Evolutionary conservation across 2,329 filamentous ascomycete genomes (phyloP), one percentile per base, ranked within the genome.

Genomic region (Trichophyton verrucosum): DNA sequence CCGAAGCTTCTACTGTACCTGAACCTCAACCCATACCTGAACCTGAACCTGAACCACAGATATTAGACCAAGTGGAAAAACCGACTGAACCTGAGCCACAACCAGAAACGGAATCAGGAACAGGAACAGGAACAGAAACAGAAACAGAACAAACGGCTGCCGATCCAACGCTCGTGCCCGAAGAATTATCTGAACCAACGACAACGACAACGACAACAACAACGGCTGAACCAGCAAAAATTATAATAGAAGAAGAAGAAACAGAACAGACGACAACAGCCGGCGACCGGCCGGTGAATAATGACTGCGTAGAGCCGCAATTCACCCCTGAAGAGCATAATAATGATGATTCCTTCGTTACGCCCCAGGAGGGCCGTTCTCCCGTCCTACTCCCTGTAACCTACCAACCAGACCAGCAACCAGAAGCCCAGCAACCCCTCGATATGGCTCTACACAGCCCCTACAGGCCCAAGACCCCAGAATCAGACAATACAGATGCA

Each of bases 401-500:
- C 5, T 47, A 59, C 36, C 27, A 42, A 6, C 56, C 56, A 36
- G 36, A 27, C 5, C 36, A 27, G 17, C 56, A 44, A 7, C 9
- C 33, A 44, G 11, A 15, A 58, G 3, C 3, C 44, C 22, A 55
- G 27, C 13, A 27, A n/a, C 49, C 53, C 40, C 17, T n/a, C 24
- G 11, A 40, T 15, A 42, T 60, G 47, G 42, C 49, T 24, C 17
- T 56, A 24, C 46, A 20, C 8, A 22, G n/a, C 36, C 6, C 40
- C 4, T 44, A 30, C 44, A 47, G 57, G 40, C 61, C 62, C 5
- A 59, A 44, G 13, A 62, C 51, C 1, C 51, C 55, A 24, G 60
- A 61, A 60, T 60, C 51, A 55, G 67, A 70, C 38, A 61, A 64
- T 13, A 74, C 73, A 9, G 79, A 83, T 33, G 76, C 81, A 49